Conservation (phyloP, 495 filamentous ascomycete species). For the Paragyromitra xinjiangensis region DNA sequence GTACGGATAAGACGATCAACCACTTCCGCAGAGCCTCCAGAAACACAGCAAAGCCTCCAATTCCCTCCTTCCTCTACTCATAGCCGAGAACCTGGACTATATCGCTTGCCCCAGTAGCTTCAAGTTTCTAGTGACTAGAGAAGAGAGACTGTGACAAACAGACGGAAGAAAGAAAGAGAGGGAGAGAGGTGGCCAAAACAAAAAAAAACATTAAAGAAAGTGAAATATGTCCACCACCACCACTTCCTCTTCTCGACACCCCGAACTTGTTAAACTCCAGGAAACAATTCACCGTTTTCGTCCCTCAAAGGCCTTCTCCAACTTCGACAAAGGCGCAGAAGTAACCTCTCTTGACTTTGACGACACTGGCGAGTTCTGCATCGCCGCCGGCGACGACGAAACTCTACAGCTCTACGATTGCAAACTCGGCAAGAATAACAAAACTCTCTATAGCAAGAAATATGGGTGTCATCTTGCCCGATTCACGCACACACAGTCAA, state of each 20-base stretch:
- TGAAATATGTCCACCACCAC: conserved; percentile 28
- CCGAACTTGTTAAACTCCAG: conserved; percentile 49
- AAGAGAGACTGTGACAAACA: not conserved
- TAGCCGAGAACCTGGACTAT: not conserved
- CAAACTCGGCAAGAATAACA: conserved; percentile 84
- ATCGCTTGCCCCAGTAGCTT: not conserved
- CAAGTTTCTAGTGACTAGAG: not conserved
- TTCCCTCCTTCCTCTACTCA: not conserved
- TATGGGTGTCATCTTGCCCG: conserved; percentile 93
- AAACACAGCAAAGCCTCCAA: conserved; percentile 4
- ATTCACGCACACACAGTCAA: conserved; percentile 87
- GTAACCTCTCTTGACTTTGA: conserved; percentile 90
- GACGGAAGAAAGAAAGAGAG: not conserved
- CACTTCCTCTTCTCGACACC: conserved; percentile 37
- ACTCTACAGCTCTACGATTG: conserved; percentile 94
- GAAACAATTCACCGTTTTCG: conserved; percentile 57
- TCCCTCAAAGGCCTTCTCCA: conserved; percentile 56
- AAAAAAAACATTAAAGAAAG: not conserved
- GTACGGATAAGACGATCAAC: not conserved
- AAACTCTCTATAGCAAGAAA: conserved; percentile 87
- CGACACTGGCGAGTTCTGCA: conserved; percentile 86
- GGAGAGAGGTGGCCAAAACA: not conserved
- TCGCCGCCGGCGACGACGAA: conserved; percentile 88
- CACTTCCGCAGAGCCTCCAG: conserved; percentile 16
- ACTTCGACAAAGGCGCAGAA: conserved; percentile 72